These are phyloP conservation scores for Fusarium oligoseptatum DNA, from an alignment of 2,329 filamentous ascomycete species.

Conservation along the genomic window DNA sequence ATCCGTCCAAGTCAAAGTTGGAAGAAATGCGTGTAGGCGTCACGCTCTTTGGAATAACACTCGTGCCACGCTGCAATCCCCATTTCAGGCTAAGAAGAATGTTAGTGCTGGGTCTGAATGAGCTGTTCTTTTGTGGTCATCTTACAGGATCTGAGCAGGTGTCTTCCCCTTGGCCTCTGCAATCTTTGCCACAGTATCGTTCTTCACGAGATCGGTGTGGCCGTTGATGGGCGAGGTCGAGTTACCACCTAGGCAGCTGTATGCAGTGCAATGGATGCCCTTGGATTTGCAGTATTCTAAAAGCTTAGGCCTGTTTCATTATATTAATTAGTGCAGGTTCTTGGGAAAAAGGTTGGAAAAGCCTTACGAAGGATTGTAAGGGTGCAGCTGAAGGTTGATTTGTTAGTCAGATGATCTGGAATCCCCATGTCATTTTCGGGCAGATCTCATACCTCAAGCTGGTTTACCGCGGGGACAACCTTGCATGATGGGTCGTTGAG, in stretches of 20 bases:
- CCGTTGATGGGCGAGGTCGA: conserved; percentile 19
- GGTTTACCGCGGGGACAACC: conserved; percentile 77
- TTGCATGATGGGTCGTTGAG: conserved; percentile 74
- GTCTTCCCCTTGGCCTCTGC: conserved; percentile 17
- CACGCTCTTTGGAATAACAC: conserved; percentile 22
- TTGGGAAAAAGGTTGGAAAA: background rate
- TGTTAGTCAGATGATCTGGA: background rate
- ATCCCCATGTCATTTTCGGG: background rate
- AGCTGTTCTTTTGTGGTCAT: background rate
- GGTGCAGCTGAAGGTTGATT: conserved; percentile 10
- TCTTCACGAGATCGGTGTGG: conserved; percentile 14
- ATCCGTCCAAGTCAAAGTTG: conserved; percentile 25
- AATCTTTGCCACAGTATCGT: conserved; percentile 2
- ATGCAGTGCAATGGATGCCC: conserved; percentile 27
- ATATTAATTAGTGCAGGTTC: background rate
- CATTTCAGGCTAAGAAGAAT: conserved; percentile 14
- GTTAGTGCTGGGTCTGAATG: background rate
- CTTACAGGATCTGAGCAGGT: conserved; percentile 19
- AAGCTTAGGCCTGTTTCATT: conserved; percentile 11
- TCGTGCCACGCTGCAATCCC: conserved; percentile 21
- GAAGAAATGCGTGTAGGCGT: conserved; percentile 14
- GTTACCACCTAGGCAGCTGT: conserved; percentile 22
- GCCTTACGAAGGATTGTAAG: conserved; percentile 25
- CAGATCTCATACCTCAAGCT: conserved; percentile 72
- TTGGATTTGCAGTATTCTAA: conserved; percentile 24